These are phyloP conservation scores for Arctostaphylos glauca DNA, from an alignment of 148 eudicot genomes.

Conservation along the genomic window DNA sequence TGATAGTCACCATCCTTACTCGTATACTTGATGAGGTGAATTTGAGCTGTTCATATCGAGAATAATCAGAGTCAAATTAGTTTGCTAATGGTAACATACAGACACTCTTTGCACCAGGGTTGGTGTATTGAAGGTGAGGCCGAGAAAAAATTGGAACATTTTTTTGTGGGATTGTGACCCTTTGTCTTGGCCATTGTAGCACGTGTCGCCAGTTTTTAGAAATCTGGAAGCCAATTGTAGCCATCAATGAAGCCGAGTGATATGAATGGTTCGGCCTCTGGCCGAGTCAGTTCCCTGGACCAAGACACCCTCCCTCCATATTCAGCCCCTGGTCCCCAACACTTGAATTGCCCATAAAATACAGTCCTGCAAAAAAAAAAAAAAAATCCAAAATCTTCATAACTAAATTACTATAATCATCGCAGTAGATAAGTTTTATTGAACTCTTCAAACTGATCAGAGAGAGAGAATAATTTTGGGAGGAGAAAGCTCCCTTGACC, in stretches of 20 bases:
- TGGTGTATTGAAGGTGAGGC: neutral
- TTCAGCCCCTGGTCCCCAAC: conserved; percentile 80
- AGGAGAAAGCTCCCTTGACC: no score
- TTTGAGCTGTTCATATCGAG: neutral
- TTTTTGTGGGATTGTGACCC: no score
- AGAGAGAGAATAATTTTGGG: neutral
- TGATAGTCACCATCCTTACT: no score
- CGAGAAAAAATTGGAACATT: neutral
- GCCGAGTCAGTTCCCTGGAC: conserved; percentile 71
- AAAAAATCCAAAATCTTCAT: neutral
- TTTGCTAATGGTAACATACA: neutral
- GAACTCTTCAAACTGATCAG: neutral
- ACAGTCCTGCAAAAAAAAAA: conserved; percentile 60
- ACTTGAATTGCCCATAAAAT: conserved; percentile 79
- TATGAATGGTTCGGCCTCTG: conserved; percentile 70
- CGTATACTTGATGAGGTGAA: no score
- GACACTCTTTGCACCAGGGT: neutral
- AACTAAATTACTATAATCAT: neutral
- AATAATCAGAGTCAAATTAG: neutral
- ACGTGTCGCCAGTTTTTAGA: neutral
- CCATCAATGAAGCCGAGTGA: conserved; percentile 69
- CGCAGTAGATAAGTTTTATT: neutral
- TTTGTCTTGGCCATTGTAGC: no score
- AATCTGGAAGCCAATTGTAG: conserved; percentile 2
- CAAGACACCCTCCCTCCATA: conserved; percentile 61